Percentiles rank a stretch among this genome's conserved stretches.
These are phyloP conservation scores for Fusarium nygamai DNA, from an alignment of 2,329 filamentous ascomycete species.

Conservation along the genomic window DNA sequence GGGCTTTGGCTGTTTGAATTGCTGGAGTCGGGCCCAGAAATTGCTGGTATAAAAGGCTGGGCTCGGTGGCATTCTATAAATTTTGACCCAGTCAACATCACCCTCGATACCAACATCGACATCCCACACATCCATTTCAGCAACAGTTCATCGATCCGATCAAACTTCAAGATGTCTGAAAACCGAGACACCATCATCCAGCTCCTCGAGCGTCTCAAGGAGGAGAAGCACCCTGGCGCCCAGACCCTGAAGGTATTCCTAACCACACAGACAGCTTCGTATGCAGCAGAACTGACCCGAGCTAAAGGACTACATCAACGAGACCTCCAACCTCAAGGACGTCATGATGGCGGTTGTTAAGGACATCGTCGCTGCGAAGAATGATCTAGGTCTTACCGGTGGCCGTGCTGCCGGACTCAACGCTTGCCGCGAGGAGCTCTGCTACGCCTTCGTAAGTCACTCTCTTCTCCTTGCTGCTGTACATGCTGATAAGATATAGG, in stretches of 20 bases:
- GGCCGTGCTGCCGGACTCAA: constrained; percentile 3
- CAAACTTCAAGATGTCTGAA: not conserved
- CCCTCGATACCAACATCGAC: not conserved
- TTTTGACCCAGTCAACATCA: constrained; percentile 4
- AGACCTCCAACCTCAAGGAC: constrained; percentile 28
- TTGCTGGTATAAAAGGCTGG: not conserved
- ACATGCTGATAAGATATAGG: not conserved
- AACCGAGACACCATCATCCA: not conserved
- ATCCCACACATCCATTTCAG: not conserved
- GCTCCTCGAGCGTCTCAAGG: constrained; percentile 7
- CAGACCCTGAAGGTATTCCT: constrained; percentile 9
- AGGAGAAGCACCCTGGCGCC: not conserved
- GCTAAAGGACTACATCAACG: constrained; percentile 18
- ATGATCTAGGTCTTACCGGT: constrained; percentile 6
- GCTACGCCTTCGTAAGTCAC: constrained; percentile 9
- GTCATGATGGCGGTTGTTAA: constrained; percentile 28
- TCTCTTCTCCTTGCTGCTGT: too few relatives aligned
- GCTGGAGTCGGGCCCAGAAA: not conserved
- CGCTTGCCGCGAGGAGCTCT: constrained; percentile 23
- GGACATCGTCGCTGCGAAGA: constrained; percentile 20
- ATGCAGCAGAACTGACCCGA: not conserved
- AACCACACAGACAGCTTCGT: not conserved
- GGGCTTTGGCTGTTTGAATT: not conserved
- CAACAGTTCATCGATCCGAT: not conserved
- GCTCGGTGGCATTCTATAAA: not conserved